These are phyloP conservation scores for Blechomonas ayalai DNA, from an alignment of 208 protist genomes.

Conservation along the genomic window DNA sequence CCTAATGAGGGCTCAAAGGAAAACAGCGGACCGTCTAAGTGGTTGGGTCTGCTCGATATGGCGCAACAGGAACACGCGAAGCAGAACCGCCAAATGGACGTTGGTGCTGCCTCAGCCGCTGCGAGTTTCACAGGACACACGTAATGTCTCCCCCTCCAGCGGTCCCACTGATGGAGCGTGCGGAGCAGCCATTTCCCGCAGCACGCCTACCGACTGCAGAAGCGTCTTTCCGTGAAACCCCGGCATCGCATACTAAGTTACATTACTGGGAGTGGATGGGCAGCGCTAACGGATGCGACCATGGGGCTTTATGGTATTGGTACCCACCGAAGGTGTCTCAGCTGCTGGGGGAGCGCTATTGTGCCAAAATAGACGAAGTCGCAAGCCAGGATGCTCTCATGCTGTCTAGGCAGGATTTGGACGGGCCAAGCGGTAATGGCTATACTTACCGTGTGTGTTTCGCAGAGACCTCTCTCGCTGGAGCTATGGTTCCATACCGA, in stretches of 20 bases:
- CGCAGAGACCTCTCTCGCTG: conserved; percentile 22
- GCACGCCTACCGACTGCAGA: background rate
- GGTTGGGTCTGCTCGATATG: conserved; percentile 26
- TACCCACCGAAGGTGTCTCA: conserved; percentile 36
- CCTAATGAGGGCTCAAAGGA: background rate
- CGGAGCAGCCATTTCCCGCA: background rate
- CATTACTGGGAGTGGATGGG: conserved; percentile 59
- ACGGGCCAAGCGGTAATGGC: background rate
- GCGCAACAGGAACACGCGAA: conserved; percentile 14
- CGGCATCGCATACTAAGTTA: conserved; percentile 1
- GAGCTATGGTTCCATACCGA: conserved; percentile 52
- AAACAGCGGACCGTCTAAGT: conserved; percentile 2
- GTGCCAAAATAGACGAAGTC: conserved; percentile 9
- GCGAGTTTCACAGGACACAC: background rate
- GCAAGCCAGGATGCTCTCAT: conserved; percentile 26
- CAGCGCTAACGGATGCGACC: conserved; percentile 18
- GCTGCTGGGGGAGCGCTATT: conserved; percentile 44
- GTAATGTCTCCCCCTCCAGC: background rate
- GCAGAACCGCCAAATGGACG: background rate
- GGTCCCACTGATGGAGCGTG: conserved; percentile 1
- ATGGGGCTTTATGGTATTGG: conserved; percentile 27
- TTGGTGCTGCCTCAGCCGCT: background rate
- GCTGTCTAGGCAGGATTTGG: conserved; percentile 3
- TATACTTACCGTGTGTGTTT: conserved; percentile 59
- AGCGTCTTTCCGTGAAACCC: conserved; percentile 8